Percentiles rank a stretch among this genome's conserved stretches.
These are phyloP conservation scores for Coelastrella sp. DNA, from an alignment of 139 green algal genomes.

Conservation along the genomic window DNA sequence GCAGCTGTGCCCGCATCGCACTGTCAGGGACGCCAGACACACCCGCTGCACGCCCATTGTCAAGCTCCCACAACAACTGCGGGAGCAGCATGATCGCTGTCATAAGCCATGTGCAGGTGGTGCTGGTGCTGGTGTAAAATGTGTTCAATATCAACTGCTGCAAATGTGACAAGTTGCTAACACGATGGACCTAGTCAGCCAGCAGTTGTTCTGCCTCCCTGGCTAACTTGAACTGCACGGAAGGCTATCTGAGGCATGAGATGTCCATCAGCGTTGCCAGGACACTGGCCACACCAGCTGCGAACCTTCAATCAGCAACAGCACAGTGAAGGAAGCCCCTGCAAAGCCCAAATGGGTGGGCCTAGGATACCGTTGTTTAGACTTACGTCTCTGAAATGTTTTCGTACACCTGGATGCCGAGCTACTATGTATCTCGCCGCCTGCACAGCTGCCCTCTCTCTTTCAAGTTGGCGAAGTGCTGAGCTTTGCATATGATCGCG, in stretches of 20 bases:
- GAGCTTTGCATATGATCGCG: not conserved
- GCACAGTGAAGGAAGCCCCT: too few species aligned
- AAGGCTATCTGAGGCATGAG: too few species aligned
- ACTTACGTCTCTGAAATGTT: conserved; percentile 34
- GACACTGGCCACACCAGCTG: too few species aligned
- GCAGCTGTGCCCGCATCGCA: conserved; percentile 14
- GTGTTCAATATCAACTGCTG: too few species aligned
- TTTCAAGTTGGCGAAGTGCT: conserved; percentile 16
- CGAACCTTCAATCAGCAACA: too few species aligned
- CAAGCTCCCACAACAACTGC: conserved; percentile 45
- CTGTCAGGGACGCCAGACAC: conserved; percentile 30
- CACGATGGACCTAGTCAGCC: too few species aligned
- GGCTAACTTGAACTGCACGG: too few species aligned
- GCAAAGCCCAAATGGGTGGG: too few species aligned
- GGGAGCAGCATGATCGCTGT: not conserved
- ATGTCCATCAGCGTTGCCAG: too few species aligned
- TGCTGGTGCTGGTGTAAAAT: not conserved
- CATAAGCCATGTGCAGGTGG: not conserved
- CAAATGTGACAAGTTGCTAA: too few species aligned
- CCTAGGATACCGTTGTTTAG: not conserved
- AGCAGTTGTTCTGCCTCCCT: too few species aligned
- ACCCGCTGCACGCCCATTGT: conserved; percentile 16
- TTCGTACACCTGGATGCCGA: not conserved
- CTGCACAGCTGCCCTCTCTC: conserved; percentile 29
- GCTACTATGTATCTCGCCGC: conserved; percentile 12